These are phyloP conservation scores for Plenodomus lindquistii DNA, from an alignment of 2,329 filamentous ascomycete genomes.

Conservation along the genomic window DNA sequence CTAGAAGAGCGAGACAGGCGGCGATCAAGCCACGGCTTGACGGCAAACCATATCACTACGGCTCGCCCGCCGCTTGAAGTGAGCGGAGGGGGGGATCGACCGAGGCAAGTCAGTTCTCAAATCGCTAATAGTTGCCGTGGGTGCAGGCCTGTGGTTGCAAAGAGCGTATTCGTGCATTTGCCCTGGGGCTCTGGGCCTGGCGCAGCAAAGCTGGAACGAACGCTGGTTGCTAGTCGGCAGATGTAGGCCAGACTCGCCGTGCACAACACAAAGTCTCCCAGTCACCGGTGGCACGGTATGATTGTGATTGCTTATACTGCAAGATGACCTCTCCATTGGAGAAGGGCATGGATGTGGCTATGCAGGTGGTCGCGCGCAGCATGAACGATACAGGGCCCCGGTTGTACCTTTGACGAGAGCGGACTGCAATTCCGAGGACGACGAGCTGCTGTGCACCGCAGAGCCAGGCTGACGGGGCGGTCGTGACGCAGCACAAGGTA, in stretches of 20 bases:
- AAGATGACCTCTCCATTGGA: constrained; percentile 20
- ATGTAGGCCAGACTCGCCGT: not conserved
- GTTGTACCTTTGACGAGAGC: constrained; percentile 12
- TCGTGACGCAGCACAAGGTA: constrained; percentile 27
- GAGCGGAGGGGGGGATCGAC: constrained; percentile 9
- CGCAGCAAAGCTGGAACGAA: constrained; percentile 16
- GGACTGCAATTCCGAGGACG: constrained; percentile 29
- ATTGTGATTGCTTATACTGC: constrained; percentile 27
- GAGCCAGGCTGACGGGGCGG: constrained; percentile 33
- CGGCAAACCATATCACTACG: constrained; percentile 23
- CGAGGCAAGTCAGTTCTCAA: constrained; percentile 17
- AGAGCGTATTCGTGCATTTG: not conserved
- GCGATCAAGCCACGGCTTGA: constrained; percentile 24
- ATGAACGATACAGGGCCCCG: constrained; percentile 14
- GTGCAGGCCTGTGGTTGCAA: constrained; percentile 10
- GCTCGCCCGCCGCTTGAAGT: constrained; percentile 10
- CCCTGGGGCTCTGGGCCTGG: not conserved
- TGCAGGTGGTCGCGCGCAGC: constrained; percentile 22
- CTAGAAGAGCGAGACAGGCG: constrained; percentile 24
- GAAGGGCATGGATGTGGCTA: constrained; percentile 18
- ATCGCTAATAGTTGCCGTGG: constrained; percentile 10
- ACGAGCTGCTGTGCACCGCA: constrained; percentile 29
- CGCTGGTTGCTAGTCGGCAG: not conserved
- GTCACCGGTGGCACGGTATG: constrained; percentile 36
- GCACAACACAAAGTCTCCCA: constrained; percentile 26